Base-by-base conservation (phyloP, 768 basidiomycete genomes). In the Lactifluus pinguis region DNA sequence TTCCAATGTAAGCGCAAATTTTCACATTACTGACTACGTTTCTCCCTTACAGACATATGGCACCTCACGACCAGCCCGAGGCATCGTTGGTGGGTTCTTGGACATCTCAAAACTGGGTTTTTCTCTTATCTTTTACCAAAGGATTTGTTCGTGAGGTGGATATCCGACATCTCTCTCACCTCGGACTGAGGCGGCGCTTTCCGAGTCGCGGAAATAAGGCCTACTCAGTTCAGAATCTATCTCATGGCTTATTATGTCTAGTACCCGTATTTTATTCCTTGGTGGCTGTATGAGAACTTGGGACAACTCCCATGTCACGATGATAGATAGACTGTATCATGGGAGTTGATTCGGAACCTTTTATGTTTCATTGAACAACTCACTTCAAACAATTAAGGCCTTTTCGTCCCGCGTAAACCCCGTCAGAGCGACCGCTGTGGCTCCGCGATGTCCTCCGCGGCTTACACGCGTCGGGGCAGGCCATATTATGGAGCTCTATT, bases 41-140 rank as follows among this genome's bases (percentile, higher is more conserved):
- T 30, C 30, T 44, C 49, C 63, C 62, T 44, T 60, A 6, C 66
- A 90, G 89, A 39, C 90, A 92, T 70, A 89, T 93, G 92, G 91
- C 91, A 8, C 92, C 93, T 5, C 85, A 80, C 68, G 92, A 98
- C 72, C 92, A 95, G 69, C 88, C 93, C 1, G 88, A 90, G 68
- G 93, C 85, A 44, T 83, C 92, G 49, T 74, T 92, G 70, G 92
- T 87, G 67, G 52, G 84, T 69, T 34, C 42, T 49, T 68, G 53
- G 30, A 25, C n/a, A 45, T 55, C 14, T 29, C 17, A 3, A 6
- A 25, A 10, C 38, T 45, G 9, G 36, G 44, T 36, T 61, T 48
- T 47, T 19, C 56, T 25, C 53, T 55, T 21, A 53, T 36, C 56
- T 60, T 11, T 47, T 41, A 53, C 50, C 60, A 41, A 62, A 85